A percentile compares a stretch with the other conserved stretches of the same genome.
phyloP scores from a whole-genome alignment of 1,139 yeast genomes.

The Spathaspora sp. region DNA sequence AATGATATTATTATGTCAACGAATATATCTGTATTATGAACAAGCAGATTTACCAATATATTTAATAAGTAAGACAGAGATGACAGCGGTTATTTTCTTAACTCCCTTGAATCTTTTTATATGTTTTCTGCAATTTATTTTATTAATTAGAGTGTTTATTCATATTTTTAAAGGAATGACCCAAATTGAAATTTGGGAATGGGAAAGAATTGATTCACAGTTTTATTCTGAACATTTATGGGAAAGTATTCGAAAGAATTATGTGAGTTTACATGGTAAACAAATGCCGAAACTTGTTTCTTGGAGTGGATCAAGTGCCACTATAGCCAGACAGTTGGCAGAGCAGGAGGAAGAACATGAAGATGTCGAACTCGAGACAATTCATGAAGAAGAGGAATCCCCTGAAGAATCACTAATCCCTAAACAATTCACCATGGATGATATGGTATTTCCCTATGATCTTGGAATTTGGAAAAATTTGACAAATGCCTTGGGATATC shows the following conservation, averaged over 20 bases:
- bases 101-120: conserved; percentile 61
- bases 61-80: conserved; percentile 51
- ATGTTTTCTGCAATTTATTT: conserved; percentile 52
- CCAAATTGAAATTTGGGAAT: conserved; percentile 91
- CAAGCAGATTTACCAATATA: conserved; percentile 61
- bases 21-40: conserved; percentile 48
- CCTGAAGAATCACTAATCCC: conserved; percentile 19
- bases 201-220: conserved; percentile 74
- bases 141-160: conserved; percentile 60
- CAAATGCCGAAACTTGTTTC: conserved; percentile 47
- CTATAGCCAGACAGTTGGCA: conserved; percentile 14
- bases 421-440: conserved; percentile 49
- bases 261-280: conserved; percentile 39
- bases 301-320: conserved; percentile 31
- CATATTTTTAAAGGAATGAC: conserved; percentile 73
- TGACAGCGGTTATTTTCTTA: conserved; percentile 56
- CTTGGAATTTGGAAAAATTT: conserved; percentile 59
- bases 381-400: not conserved
- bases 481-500: conserved; percentile 51
- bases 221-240: conserved; percentile 54
- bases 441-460: conserved; percentile 80
- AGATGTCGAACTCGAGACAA: conserved; percentile 3
- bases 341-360: conserved; percentile 13
- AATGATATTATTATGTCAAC: conserved; percentile 38
- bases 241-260: conserved; percentile 50